Percentiles rank a stretch among this genome's conserved stretches.
Conservation (phyloP, 73 alveolate species). For the Uronychia binucleata region DNA sequence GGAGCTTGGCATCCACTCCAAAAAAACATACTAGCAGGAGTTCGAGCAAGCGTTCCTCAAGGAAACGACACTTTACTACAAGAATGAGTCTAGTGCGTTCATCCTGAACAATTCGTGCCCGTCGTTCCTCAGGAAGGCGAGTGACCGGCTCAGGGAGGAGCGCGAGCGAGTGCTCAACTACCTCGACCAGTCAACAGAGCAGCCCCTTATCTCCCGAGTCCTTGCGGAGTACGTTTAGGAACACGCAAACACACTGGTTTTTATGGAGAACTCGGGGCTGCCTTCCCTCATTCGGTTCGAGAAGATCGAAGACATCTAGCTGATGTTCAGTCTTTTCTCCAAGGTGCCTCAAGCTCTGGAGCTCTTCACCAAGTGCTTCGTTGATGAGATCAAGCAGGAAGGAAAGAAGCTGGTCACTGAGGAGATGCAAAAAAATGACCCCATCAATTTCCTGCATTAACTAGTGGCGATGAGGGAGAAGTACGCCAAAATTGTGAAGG, state of each 20-base stretch:
- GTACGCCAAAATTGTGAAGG: conserved; percentile 24
- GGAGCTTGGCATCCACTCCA: conserved; percentile 70
- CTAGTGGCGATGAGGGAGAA: conserved; percentile 59
- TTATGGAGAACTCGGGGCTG: conserved; percentile 64
- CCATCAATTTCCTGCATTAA: conserved; percentile 25
- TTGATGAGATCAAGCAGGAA: conserved; percentile 29
- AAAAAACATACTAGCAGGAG: conserved; percentile 50
- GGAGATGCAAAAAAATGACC: conserved; percentile 19
- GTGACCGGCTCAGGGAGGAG: conserved; percentile 74
- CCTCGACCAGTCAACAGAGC: conserved; percentile 57
- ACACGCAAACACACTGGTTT: conserved; percentile 47
- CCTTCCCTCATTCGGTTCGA: conserved; percentile 22
- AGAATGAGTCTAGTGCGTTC: conserved; percentile 49
- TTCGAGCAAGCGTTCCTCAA: conserved; percentile 59
- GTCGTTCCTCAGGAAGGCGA: conserved; percentile 64
- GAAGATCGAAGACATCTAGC: conserved; percentile 29
- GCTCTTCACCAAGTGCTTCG: conserved; percentile 25
- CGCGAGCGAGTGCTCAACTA: conserved; percentile 46
- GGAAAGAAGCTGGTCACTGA: conserved; percentile 34
- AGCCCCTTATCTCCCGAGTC: conserved; percentile 31
- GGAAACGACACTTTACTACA: conserved; percentile 38
- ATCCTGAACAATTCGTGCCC: conserved; percentile 62
- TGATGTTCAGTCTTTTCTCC: conserved; percentile 61
- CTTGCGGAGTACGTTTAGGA: conserved; percentile 32
- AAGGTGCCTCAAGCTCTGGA: conserved; percentile 30